Base-by-base conservation (phyloP, 495 filamentous ascomycete genomes). In the Xylaria palmicola region DNA sequence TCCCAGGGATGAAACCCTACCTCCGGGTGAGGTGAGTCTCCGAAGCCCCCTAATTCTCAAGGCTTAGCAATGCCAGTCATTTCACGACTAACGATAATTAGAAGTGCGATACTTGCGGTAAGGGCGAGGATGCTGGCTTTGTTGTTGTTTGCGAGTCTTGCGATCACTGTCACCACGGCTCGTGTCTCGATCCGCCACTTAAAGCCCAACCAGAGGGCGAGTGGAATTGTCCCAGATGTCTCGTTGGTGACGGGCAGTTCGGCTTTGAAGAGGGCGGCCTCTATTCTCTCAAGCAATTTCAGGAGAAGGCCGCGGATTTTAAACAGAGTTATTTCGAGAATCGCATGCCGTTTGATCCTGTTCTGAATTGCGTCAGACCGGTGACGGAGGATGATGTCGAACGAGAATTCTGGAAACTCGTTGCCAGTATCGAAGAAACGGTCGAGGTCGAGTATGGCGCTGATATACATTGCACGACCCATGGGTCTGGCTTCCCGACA, bases 401-500 rank as follows among this genome's bases (percentile, higher is more conserved):
- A 72, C 85, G 87, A 13, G 94, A 99, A 72, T 99, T 99, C 75
- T 99, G 94, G 94, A 85, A 91, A 62, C 79, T 98, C 22, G 93
- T 97, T 0, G 90, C 95, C 49, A 95, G 89, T 71, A 77, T 96
- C 47, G 92, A 93, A 56, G 94, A 98, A 72, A 96, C 91, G 1
- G 92, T 97, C 12, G 93, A 97, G 69, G 94, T 99, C 13, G 94
- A 99, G 72, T 99, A 99, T 70, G 94, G 94, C 36, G 94, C 94
- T 4, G 94, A 99, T 71, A 97, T 99, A 57, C 94, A 99, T 71
- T 97, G 93, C 15, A 98, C 94, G 1, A 99, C 94, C 0, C 95
- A 98, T 67, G 94, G 94, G 51, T 97, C 93, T 70, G 94, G 94
- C 7, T 99, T 99, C 71, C 94, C 94, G 0, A 99, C 95, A 0